Base-by-base conservation (phyloP, 2,329 filamentous ascomycete genomes). In the Golovinomyces cichoracearum region DNA sequence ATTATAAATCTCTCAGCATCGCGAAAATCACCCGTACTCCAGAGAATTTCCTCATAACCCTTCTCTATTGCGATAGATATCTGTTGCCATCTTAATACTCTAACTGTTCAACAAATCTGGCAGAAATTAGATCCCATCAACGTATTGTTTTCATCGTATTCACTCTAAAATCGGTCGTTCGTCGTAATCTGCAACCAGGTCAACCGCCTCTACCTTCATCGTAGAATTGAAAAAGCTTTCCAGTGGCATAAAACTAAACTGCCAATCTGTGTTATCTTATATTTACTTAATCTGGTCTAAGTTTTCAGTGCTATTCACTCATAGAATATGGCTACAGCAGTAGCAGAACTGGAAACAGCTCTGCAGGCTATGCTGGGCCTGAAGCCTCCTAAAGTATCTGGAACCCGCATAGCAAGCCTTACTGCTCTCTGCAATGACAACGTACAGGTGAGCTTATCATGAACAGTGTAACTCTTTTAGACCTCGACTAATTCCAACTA, bases 321-420 rank as follows among this genome's bases (percentile, higher is more conserved):
- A 13, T 45, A 19, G 21, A 46, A 57, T 64, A 83, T 84, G 77
- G 77, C 80, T 64, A 80, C 83, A 62, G 76, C 83, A 66, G 80
- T 93, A 74, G 77, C 82, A 68, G 86, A 95, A 64, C 70, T 98
- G 66, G 88, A 93, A 66, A 72, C 77, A 60, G 80, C 82, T 65
- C 75, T 98, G 62, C 83, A 90, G 69, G 86, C 82, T 61, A 86
- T 98, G 78, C 80, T 88, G 60, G 72, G 73, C 56, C 71, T 94
- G 61, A 95, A 93, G 66, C 80, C 90, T 41, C 90, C 90, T 48
- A 90, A 90, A 62, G 85, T 94, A 51, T 93, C 86, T 53, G 86
- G 85, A 57, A 84, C 83, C 56, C 88, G 90, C 66, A 93, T 98
- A 64, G 75, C 74, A 58, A 76, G 77, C 62, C 76, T 98, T 65